Conservation (phyloP, 2,329 filamentous ascomycete species). For the Nannizziopsis arthrosporioides region DNA sequence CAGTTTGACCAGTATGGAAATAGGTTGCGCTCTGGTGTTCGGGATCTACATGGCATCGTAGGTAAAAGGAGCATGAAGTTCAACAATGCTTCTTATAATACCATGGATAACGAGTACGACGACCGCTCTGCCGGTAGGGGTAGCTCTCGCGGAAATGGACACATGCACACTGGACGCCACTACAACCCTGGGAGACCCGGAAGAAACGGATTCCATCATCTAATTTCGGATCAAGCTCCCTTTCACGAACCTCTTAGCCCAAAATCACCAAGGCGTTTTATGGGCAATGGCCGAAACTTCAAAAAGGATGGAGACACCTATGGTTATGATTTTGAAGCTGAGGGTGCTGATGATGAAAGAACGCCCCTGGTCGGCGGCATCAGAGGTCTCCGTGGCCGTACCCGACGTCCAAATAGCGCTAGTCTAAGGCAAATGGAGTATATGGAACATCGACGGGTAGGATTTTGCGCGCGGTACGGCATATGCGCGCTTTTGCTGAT, state of each 20-base stretch:
- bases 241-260: constrained; percentile 49
- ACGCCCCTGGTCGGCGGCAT: constrained; percentile 67
- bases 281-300: constrained; percentile 43
- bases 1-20: constrained; percentile 36
- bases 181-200: constrained; percentile 73
- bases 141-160: constrained; percentile 48
- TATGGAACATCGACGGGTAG: constrained; percentile 52
- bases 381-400: constrained; percentile 46
- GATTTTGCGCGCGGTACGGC: constrained; percentile 64
- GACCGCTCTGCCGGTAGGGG: constrained; percentile 53
- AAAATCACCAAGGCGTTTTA: constrained; percentile 48
- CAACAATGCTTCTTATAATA: constrained; percentile 50
- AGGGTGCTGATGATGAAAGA: constrained; percentile 73
- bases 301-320: constrained; percentile 53
- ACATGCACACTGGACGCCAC: constrained; percentile 54
- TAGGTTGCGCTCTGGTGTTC: constrained; percentile 53
- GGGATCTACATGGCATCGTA: constrained; percentile 54
- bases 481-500: constrained; percentile 75
- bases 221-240: constrained; percentile 66
- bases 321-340: constrained; percentile 70
- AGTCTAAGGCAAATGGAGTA: constrained; percentile 62
- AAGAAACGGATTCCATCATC: constrained; percentile 55
- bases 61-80: constrained; percentile 96
- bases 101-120: constrained; percentile 53
- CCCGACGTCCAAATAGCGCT: constrained; percentile 44